Conservation (phyloP, 2,329 filamentous ascomycete species). For the Colletotrichum cereale region DNA sequence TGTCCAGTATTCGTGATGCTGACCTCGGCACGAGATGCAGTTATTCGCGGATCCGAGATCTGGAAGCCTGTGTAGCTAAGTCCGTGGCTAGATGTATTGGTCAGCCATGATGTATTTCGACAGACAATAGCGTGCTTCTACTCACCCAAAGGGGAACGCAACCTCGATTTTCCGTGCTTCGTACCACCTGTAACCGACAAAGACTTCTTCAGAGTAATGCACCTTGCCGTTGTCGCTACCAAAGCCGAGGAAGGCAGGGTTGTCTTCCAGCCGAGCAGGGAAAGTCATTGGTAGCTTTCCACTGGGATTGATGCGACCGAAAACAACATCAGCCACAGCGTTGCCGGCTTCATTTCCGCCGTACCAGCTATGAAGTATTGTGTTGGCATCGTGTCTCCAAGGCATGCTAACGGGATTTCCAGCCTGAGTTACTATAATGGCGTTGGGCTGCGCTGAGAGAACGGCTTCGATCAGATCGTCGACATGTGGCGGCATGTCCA, state of each 20-base stretch:
- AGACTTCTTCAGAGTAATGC: conserved; percentile 79
- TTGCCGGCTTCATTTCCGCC: conserved; percentile 82
- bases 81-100: conserved; percentile 63
- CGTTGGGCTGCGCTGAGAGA: conserved; percentile 71
- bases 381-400: conserved; percentile 64
- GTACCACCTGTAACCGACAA: conserved; percentile 80
- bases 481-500: conserved; percentile 76
- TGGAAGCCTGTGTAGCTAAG: conserved; percentile 77
- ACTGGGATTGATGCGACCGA: conserved; percentile 76
- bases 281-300: conserved; percentile 83
- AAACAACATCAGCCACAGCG: conserved; percentile 77
- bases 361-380: conserved; percentile 79
- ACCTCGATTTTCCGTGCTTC: conserved; percentile 70
- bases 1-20: conserved; percentile 67
- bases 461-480: conserved; percentile 77
- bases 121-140: background rate
- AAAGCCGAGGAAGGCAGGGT: conserved; percentile 78
- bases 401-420: conserved; percentile 77
- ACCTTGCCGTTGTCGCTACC: conserved; percentile 72
- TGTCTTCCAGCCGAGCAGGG: conserved; percentile 73
- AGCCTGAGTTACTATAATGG: conserved; percentile 77
- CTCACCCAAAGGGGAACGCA: conserved; percentile 72
- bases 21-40: conserved; percentile 55
- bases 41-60: conserved; percentile 58
- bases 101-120: background rate